Conservation (phyloP, 164 flowering plant genomes). For the Macadamia tetraphylla region DNA sequence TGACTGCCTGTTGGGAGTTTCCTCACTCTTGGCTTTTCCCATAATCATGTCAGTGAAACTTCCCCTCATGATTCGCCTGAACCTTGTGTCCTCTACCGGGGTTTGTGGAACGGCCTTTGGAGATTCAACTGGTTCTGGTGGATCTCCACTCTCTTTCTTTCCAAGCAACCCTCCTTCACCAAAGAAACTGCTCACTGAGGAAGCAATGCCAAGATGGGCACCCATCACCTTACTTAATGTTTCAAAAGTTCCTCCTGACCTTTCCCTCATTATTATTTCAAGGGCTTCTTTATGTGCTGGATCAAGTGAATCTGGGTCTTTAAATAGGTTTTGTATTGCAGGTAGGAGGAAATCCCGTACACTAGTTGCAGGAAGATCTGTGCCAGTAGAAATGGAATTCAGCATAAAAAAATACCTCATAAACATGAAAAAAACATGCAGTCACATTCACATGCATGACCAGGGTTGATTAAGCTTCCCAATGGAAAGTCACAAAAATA, state of each 20-base stretch:
- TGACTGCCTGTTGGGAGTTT: slow-evolving; percentile 23
- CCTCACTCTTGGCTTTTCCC: slow-evolving; percentile 58
- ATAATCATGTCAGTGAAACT: slow-evolving; percentile 78
- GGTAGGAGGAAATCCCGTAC: slow-evolving; percentile 75
- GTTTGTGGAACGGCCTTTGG: slow-evolving; percentile 30
- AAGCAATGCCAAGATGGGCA: slow-evolving; percentile 76
- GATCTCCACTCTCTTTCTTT: slow-evolving; percentile 58
- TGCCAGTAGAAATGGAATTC: slow-evolving; percentile 6
- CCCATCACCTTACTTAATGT: slow-evolving; percentile 86
- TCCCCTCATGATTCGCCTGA: slow-evolving; percentile 88
- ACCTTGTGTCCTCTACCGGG: slow-evolving; percentile 74
- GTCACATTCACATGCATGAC: background rate
- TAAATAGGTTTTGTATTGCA: slow-evolving; percentile 77
- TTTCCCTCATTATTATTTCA: slow-evolving; percentile 81
- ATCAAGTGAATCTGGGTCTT: slow-evolving; percentile 79
- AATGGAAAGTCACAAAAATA: no score
- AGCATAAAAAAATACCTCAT: background rate
- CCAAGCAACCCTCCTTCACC: slow-evolving; percentile 76
- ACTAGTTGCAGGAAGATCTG: slow-evolving; percentile 70
- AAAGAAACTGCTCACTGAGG: slow-evolving; percentile 83
- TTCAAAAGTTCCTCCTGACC: slow-evolving; percentile 88
- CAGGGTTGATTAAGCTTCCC: background rate
- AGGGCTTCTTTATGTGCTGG: slow-evolving; percentile 98
- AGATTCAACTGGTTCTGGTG: slow-evolving; percentile 29
- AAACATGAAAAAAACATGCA: background rate